These are phyloP conservation scores for Wallacemonas sp. DNA, from an alignment of 208 protist species.

Conservation along the genomic window DNA sequence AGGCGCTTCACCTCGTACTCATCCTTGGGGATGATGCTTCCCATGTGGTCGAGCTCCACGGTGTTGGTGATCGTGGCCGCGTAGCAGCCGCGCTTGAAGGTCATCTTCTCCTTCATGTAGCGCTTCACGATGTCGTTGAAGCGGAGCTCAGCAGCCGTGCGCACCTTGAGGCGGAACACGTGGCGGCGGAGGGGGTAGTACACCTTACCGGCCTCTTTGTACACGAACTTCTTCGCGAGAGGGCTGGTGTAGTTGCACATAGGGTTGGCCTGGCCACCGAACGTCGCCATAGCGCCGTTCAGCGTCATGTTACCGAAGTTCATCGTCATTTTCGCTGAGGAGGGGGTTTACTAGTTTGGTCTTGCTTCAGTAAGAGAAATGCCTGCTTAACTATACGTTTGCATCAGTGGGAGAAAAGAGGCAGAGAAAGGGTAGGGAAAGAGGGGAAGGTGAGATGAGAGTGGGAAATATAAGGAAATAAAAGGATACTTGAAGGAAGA, in stretches of 20 bases:
- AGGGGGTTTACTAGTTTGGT: constrained; percentile 3
- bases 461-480: not conserved
- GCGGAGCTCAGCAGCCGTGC: constrained; percentile 84
- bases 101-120: constrained; percentile 91
- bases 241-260: constrained; percentile 91
- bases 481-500: no score
- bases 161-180: constrained; percentile 86
- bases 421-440: not conserved
- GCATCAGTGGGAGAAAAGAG: constrained; percentile 2
- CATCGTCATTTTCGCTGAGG: constrained; percentile 73
- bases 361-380: constrained; percentile 12
- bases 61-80: constrained; percentile 87
- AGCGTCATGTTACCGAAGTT: constrained; percentile 88
- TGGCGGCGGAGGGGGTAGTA: constrained; percentile 84
- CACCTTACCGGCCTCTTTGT: constrained; percentile 85
- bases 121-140: constrained; percentile 87
- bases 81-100: constrained; percentile 79
- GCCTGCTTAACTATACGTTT: not conserved
- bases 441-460: not conserved
- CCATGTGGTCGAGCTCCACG: constrained; percentile 90
- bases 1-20: constrained; percentile 88
- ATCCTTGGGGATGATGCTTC: constrained; percentile 90
- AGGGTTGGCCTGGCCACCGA: constrained; percentile 85
- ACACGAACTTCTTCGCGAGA: constrained; percentile 89
- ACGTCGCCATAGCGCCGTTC: constrained; percentile 82